A percentile compares a stretch with the other conserved stretches of the same genome.
These are phyloP conservation scores for Hemisphaericaspora lyxosophila DNA, from an alignment of 1,139 yeast genomes.

Conservation along the genomic window DNA sequence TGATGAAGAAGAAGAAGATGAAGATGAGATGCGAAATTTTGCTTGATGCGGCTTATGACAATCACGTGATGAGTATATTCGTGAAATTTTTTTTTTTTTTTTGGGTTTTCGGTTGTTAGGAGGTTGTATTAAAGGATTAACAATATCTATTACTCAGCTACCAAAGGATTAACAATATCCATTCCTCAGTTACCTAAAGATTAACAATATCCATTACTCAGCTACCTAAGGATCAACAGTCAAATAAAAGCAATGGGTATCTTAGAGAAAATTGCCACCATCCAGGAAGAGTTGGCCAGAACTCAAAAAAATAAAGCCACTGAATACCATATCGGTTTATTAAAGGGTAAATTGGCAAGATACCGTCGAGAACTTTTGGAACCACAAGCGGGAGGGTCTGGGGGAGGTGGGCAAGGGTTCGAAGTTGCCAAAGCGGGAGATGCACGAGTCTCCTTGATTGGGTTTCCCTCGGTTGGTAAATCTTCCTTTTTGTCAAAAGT, in stretches of 20 bases:
- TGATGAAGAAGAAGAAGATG: neutral
- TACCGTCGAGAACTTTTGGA: conserved; percentile 88
- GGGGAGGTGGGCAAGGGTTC: conserved; percentile 83
- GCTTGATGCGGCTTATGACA: conserved; percentile 3
- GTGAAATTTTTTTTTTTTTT: too few relatives aligned
- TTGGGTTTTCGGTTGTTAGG: too few relatives aligned
- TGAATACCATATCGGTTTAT: conserved; percentile 89
- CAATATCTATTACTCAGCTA: too few relatives aligned
- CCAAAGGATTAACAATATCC: too few relatives aligned
- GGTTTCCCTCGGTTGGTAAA: conserved; percentile 97
- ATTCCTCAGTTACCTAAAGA: too few relatives aligned
- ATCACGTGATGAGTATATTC: too few relatives aligned
- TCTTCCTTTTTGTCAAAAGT: conserved; percentile 84
- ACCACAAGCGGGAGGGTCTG: conserved; percentile 70
- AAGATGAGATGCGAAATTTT: conserved; percentile 4
- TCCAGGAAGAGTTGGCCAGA: conserved; percentile 90
- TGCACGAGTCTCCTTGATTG: conserved; percentile 92
- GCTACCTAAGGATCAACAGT: neutral
- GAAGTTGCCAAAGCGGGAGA: conserved; percentile 96
- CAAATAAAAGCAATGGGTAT: conserved; percentile 26
- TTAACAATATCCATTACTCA: too few relatives aligned
- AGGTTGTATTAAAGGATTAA: too few relatives aligned
- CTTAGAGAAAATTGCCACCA: conserved; percentile 77
- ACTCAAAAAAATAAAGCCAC: conserved; percentile 98
- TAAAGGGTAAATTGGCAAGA: conserved; percentile 94